phyloP scores from a whole-genome alignment of 2,329 filamentous ascomycete species.

The Emericellopsis cladophorae region DNA sequence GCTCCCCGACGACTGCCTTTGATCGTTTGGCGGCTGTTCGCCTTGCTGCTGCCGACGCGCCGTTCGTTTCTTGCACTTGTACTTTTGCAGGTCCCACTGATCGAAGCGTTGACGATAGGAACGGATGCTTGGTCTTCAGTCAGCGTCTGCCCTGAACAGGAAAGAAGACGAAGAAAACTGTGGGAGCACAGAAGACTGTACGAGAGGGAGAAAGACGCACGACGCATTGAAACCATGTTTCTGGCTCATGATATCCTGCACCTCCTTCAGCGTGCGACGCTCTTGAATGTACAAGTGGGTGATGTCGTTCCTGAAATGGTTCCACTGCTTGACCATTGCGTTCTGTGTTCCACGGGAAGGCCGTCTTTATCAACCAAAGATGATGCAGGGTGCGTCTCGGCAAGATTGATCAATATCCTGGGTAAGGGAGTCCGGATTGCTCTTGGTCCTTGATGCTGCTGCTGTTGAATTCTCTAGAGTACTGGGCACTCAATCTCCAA shows the following conservation, averaged over 20 bases:
- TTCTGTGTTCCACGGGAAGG: too few relatives aligned
- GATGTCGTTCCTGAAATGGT: slow-evolving; percentile 20
- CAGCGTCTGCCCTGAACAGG: not conserved
- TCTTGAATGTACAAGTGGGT: slow-evolving; percentile 25
- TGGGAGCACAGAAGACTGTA: not conserved
- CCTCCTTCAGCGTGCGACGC: slow-evolving; percentile 24
- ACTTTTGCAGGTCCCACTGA: slow-evolving; percentile 32
- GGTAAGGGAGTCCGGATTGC: too few relatives aligned
- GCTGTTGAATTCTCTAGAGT: too few relatives aligned
- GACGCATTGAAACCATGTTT: slow-evolving; percentile 27
- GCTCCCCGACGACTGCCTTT: too few relatives aligned
- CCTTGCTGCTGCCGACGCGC: not conserved
- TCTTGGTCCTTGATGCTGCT: too few relatives aligned
- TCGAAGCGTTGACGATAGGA: slow-evolving; percentile 36
- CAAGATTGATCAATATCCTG: too few relatives aligned
- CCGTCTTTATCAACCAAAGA: too few relatives aligned
- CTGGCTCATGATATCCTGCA: slow-evolving; percentile 24
- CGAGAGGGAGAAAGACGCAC: slow-evolving; percentile 13
- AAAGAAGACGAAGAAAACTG: not conserved
- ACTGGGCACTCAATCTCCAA: too few relatives aligned
- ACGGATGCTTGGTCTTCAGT: slow-evolving; percentile 17
- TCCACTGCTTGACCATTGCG: slow-evolving; percentile 31
- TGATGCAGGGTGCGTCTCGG: too few relatives aligned
- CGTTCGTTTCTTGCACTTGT: slow-evolving; percentile 24
- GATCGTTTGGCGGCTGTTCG: too few relatives aligned